Evolutionary conservation across 169 alveolate species (phyloP).

Genomic region (Haemoproteus tartakovskyi): DNA sequence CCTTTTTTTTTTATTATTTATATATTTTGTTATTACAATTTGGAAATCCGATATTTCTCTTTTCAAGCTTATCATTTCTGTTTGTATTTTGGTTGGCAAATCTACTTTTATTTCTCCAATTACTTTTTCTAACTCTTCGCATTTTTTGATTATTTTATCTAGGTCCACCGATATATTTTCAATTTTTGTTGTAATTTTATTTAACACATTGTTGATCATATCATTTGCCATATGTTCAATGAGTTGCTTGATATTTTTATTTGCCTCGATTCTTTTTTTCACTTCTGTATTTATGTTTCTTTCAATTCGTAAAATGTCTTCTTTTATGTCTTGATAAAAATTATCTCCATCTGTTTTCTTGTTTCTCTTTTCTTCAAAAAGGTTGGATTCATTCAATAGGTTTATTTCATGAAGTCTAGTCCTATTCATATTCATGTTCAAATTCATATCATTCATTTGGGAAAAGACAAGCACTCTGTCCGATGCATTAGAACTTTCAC

Average conservation of each 20-base stretch:
- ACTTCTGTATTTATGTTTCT: slow-evolving; percentile 52
- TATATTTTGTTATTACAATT: slow-evolving; percentile 12
- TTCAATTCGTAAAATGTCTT: slow-evolving; percentile 44
- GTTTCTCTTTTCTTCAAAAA: slow-evolving; percentile 12
- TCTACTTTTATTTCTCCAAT: slow-evolving; percentile 18
- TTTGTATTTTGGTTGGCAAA: slow-evolving; percentile 45
- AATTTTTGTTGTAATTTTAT: slow-evolving; percentile 49
- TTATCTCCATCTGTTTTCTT: slow-evolving; percentile 3
- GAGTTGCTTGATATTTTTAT: slow-evolving; percentile 32
- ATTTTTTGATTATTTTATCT: slow-evolving; percentile 33
- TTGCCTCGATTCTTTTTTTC: slow-evolving; percentile 45
- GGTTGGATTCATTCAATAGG: slow-evolving; percentile 6
- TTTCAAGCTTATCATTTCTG: slow-evolving; percentile 45
- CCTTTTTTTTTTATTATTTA: slow-evolving; percentile 39
- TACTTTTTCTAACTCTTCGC: slow-evolving; percentile 30
- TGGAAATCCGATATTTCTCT: slow-evolving; percentile 38
- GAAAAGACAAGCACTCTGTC: not conserved
- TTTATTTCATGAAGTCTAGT: slow-evolving; percentile 6
- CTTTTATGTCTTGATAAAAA: slow-evolving; percentile 34
- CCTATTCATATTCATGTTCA: not conserved
- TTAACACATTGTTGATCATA: slow-evolving; percentile 50
- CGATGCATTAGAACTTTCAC: slow-evolving; percentile 11
- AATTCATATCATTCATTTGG: no score
- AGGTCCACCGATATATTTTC: slow-evolving; percentile 30
- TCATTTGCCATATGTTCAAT: slow-evolving; percentile 51